Percentiles rank a stretch among this genome's conserved stretches.
Conservation (phyloP, 805 yeast species). For the Candida koratica region DNA sequence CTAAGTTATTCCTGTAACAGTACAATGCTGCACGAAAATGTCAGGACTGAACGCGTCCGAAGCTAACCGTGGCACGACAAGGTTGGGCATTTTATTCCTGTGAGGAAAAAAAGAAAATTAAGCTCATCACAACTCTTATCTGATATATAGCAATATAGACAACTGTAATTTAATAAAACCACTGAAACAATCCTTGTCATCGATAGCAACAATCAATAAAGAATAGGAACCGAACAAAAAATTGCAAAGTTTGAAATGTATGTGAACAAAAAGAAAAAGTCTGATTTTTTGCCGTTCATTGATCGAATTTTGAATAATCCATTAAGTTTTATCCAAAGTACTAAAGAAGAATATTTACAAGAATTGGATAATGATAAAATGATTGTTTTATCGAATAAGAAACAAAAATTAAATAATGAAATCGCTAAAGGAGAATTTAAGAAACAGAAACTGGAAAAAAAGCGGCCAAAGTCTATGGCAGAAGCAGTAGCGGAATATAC, state of each 20-base stretch:
- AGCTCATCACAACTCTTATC: constrained; percentile 6
- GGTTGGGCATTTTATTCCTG: background rate
- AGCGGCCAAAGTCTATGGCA: constrained; percentile 47
- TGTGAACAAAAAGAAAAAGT: constrained; percentile 12
- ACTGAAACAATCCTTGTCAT: too few relatives aligned
- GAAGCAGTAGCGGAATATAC: constrained; percentile 58
- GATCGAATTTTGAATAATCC: constrained; percentile 16
- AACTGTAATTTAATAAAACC: too few relatives aligned
- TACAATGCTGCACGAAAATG: background rate
- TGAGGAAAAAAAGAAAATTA: constrained; percentile 4
- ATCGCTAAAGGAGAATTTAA: constrained; percentile 6
- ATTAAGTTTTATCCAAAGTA: constrained; percentile 16
- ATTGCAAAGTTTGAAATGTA: too few relatives aligned
- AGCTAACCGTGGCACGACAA: constrained; percentile 2
- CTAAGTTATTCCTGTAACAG: constrained; percentile 1
- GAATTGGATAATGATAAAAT: constrained; percentile 13
- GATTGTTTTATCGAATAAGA: constrained; percentile 14
- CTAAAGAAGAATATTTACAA: constrained; percentile 12
- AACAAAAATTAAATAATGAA: constrained; percentile 7
- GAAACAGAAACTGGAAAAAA: constrained; percentile 12
- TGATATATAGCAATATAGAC: too few relatives aligned
- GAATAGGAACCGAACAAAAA: too few relatives aligned
- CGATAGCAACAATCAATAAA: too few relatives aligned
- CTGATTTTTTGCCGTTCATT: constrained; percentile 13
- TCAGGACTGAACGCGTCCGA: constrained; percentile 4